Base-by-base conservation (phyloP, 352 stramenopile genomes). In the Pythium utonaiense region DNA sequence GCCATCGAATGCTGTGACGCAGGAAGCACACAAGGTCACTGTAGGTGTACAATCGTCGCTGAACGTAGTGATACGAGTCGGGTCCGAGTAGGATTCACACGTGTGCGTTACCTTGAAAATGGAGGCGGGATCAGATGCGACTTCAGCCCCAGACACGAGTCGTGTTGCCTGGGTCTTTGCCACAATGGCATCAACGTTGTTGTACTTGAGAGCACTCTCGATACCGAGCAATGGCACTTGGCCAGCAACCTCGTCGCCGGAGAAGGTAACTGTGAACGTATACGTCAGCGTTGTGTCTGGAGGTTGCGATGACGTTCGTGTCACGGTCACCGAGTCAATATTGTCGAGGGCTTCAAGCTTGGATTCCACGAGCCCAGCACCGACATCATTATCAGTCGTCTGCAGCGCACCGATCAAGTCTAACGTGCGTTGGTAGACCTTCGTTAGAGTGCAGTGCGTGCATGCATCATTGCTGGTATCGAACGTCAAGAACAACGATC, bases 211-310 rank as follows among this genome's bases (percentile, higher is more conserved):
- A 0, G 69, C 70, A 24, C 60, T 70, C n/a, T 83, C 62, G 10
- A 97, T 72, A 6, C 41, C 60, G 0, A 96, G 51, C 36, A 66
- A 36, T 1, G 95, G 88, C 1, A 99, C 84, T 62, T 98, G 82
- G 14, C 96, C 96, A 40, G 78, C 78, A 3, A 90, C 78, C 45
- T 78, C 73, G 31, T 89, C 30, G 7, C 91, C 89, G 19, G 81
- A 70, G 54, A 98, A 98, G 6, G 69, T 83, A 25, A 98, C 85
- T 3, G 82, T 73, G 69, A 93, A 98, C 21, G 80, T 68, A 33
- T 95, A 78, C 31, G 58, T 73, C 7, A 96, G 57, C 57, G 95
- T 86, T 16, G 77, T 64, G 1, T 42, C 48, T 6, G 42, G 42
- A 0, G 54, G 14, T 2, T 67, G 64, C n/a, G 52, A 48, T 1